Evolutionary conservation across 2,329 filamentous ascomycete genomes (phyloP).

Genomic region (Stachybotrys chlorohalonatus): DNA sequence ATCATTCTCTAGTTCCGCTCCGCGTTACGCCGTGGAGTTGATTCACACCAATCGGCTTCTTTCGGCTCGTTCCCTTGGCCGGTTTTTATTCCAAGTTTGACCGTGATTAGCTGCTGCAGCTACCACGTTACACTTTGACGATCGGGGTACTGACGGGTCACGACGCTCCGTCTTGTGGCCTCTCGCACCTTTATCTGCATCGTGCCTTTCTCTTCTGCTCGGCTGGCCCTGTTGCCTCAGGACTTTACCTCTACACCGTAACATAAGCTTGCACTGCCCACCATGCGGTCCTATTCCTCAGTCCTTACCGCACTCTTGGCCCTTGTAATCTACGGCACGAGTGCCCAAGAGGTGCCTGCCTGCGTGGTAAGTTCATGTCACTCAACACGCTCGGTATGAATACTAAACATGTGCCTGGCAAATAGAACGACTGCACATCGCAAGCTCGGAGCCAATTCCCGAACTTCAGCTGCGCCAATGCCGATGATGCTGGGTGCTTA

Average conservation of each 20-base stretch:
- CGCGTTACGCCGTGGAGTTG: not conserved
- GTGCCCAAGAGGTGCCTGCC: slow-evolving; percentile 11
- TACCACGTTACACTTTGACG: not conserved
- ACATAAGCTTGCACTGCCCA: not conserved
- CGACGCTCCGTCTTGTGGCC: not conserved
- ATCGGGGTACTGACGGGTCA: not conserved
- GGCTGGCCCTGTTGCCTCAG: too few relatives aligned
- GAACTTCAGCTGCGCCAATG: slow-evolving; percentile 15
- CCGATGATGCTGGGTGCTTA: slow-evolving; percentile 26
- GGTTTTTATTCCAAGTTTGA: not conserved
- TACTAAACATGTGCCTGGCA: not conserved
- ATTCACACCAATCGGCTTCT: not conserved
- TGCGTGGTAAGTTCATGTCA: slow-evolving; percentile 20
- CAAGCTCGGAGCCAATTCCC: slow-evolving; percentile 10
- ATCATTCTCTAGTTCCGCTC: not conserved
- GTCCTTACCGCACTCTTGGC: slow-evolving; percentile 18
- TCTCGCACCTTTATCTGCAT: not conserved
- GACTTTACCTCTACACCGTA: not conserved
- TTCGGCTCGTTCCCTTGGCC: not conserved
- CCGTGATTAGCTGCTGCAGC: not conserved
- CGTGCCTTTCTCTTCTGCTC: not conserved
- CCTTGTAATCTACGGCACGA: slow-evolving; percentile 13
- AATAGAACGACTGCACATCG: slow-evolving; percentile 11
- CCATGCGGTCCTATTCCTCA: slow-evolving; percentile 18
- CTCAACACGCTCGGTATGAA: not conserved